Percentiles rank a stretch among this genome's conserved stretches.
phyloP scores from a whole-genome alignment of 2,329 filamentous ascomycete genomes.

The Metarhizium rileyi region DNA sequence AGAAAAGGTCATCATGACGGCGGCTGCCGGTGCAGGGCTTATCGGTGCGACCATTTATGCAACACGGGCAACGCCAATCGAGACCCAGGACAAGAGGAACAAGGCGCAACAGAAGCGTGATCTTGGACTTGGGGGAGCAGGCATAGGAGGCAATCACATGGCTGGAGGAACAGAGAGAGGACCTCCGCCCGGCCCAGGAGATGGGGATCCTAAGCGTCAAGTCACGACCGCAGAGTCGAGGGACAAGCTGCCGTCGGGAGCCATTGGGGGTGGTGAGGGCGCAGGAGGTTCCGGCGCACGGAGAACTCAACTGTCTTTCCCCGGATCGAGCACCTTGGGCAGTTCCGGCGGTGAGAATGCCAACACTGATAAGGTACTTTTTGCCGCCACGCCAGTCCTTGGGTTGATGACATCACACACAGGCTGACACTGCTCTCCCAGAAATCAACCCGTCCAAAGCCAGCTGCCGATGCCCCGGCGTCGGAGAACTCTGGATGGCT shows the following conservation, averaged over 20 bases:
- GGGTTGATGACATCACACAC: neutral
- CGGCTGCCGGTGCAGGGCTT: slow-evolving; percentile 11
- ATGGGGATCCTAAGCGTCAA: slow-evolving; percentile 11
- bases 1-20: slow-evolving; percentile 4
- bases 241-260: slow-evolving; percentile 24
- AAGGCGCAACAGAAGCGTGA: slow-evolving; percentile 20
- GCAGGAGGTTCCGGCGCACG: slow-evolving; percentile 19
- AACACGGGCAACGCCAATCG: slow-evolving; percentile 5
- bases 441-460: neutral
- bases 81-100: slow-evolving; percentile 9
- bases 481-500: slow-evolving; percentile 3
- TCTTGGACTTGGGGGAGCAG: slow-evolving; percentile 21
- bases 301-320: slow-evolving; percentile 16
- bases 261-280: slow-evolving; percentile 22
- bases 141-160: slow-evolving; percentile 20
- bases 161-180: slow-evolving; percentile 20
- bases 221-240: slow-evolving; percentile 14
- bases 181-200: slow-evolving; percentile 8
- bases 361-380: too few species aligned
- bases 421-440: neutral
- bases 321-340: slow-evolving; percentile 7
- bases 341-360: neutral
- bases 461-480: neutral
- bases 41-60: slow-evolving; percentile 18
- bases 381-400: too few species aligned